Evolutionary conservation across 139 green algal species (phyloP).

Genomic region (Ettlia oleoabundans): DNA sequence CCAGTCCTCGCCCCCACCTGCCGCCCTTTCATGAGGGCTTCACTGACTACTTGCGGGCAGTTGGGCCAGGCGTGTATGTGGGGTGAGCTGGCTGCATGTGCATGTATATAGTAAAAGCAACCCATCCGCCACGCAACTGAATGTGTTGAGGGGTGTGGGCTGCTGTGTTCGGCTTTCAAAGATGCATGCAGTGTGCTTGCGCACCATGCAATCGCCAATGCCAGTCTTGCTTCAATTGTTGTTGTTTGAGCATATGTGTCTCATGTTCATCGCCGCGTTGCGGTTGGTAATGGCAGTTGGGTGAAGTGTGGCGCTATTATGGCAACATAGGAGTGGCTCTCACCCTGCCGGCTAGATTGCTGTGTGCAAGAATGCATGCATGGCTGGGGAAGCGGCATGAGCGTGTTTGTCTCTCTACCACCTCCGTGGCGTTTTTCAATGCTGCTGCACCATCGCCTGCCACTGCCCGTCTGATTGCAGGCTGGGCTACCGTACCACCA

Average conservation of each 20-base stretch:
- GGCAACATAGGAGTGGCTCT: too few species aligned
- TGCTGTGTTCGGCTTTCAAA: too few species aligned
- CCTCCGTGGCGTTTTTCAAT: neutral
- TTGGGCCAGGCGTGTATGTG: slow-evolving; percentile 38
- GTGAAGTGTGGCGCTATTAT: too few species aligned
- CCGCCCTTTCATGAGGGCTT: slow-evolving; percentile 37
- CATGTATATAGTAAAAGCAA: neutral
- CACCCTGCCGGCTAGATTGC: too few species aligned
- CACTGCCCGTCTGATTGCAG: neutral
- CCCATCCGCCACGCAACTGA: neutral
- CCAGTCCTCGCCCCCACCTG: slow-evolving; percentile 24
- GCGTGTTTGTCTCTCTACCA: neutral
- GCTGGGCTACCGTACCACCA: slow-evolving; percentile 19
- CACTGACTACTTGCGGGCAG: slow-evolving; percentile 41
- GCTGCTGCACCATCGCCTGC: neutral
- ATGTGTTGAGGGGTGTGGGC: neutral
- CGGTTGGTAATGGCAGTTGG: too few species aligned
- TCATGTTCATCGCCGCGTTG: too few species aligned
- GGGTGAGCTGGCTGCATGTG: neutral
- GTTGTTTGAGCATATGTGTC: too few species aligned
- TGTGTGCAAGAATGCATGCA: too few species aligned
- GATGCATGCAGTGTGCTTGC: too few species aligned
- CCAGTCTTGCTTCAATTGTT: too few species aligned
- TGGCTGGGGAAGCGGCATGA: too few species aligned
- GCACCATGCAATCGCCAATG: too few species aligned